phyloP scores from a whole-genome alignment of 2,329 filamentous ascomycete genomes.

The Dichotomopilus funicola region DNA sequence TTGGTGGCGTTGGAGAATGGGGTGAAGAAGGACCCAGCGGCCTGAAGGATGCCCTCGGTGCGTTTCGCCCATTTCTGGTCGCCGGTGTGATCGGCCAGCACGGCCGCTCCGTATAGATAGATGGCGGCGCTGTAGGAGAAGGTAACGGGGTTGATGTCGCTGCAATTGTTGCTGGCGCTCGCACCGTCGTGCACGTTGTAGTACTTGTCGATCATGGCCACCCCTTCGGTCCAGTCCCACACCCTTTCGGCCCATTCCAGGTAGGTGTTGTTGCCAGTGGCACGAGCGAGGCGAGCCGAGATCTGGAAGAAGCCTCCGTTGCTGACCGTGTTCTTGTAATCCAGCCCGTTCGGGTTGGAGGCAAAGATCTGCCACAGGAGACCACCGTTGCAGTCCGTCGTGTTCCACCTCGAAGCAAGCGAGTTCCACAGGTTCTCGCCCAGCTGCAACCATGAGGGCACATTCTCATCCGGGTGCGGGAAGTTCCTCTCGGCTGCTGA shows the following conservation, averaged over 20 bases:
- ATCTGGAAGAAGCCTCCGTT: conserved; percentile 83
- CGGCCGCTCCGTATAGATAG: conserved; percentile 57
- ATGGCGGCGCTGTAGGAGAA: conserved; percentile 63
- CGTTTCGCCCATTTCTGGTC: conserved; percentile 48
- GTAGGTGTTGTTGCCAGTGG: conserved; percentile 61
- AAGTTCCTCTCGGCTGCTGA: conserved; percentile 63
- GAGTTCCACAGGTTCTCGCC: conserved; percentile 66
- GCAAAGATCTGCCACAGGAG: conserved; percentile 76
- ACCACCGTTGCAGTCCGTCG: conserved; percentile 60
- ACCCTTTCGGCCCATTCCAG: conserved; percentile 58
- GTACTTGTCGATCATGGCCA: conserved; percentile 50
- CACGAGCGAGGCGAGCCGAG: conserved; percentile 65
- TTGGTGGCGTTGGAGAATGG: conserved; percentile 46
- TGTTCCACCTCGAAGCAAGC: conserved; percentile 65
- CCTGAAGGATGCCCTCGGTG: conserved; percentile 45
- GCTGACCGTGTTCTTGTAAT: conserved; percentile 76
- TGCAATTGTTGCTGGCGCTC: conserved; percentile 49
- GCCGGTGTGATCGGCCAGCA: conserved; percentile 55
- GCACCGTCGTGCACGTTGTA: conserved; percentile 59
- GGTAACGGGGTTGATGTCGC: conserved; percentile 43
- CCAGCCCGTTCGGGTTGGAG: conserved; percentile 65
- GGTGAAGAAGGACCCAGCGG: conserved; percentile 47
- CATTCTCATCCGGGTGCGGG: conserved; percentile 48
- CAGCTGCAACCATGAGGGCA: conserved; percentile 61
- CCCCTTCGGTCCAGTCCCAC: conserved; percentile 56